These are phyloP conservation scores for Boletus tomentosulus DNA, from an alignment of 768 basidiomycete genomes.

Conservation along the genomic window DNA sequence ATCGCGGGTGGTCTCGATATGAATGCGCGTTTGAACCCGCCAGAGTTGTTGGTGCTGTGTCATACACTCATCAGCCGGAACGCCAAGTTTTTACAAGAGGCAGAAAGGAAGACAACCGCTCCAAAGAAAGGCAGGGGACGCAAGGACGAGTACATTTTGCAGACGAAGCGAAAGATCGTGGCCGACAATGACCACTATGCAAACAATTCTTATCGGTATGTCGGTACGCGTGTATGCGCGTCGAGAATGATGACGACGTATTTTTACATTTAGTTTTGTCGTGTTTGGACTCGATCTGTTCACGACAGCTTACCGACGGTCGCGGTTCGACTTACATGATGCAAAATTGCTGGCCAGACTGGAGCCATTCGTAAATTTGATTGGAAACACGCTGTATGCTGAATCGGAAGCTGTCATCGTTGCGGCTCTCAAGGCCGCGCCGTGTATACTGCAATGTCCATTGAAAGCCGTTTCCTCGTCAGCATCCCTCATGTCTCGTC, in stretches of 20 bases:
- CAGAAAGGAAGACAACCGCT: conserved; percentile 33
- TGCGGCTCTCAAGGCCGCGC: conserved; percentile 73
- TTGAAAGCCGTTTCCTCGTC: conserved; percentile 70
- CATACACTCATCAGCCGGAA: conserved; percentile 91
- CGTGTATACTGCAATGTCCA: conserved; percentile 81
- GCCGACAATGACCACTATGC: conserved; percentile 65
- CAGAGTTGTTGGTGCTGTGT: conserved; percentile 75
- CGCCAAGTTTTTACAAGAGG: conserved; percentile 75
- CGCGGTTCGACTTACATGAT: conserved; percentile 82
- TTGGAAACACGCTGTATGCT: conserved; percentile 92
- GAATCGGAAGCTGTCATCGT: conserved; percentile 68
- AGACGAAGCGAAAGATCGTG: conserved; percentile 63
- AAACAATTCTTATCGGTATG: conserved; percentile 84
- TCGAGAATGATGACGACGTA: not conserved
- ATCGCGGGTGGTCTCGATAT: conserved; percentile 81
- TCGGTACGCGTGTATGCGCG: not conserved
- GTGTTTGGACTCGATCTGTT: conserved; percentile 91
- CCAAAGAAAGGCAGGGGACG: conserved; percentile 25
- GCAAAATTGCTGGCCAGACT: conserved; percentile 70
- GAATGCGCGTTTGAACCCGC: conserved; percentile 66
- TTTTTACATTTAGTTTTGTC: conserved; percentile 57
- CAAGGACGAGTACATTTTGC: conserved; percentile 65
- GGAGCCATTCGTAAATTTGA: conserved; percentile 78
- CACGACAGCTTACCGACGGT: conserved; percentile 79
- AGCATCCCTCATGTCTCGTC: conserved; percentile 76